These are phyloP conservation scores for Tolypocladium guangdongense DNA, from an alignment of 2,329 filamentous ascomycete species.

Conservation along the genomic window DNA sequence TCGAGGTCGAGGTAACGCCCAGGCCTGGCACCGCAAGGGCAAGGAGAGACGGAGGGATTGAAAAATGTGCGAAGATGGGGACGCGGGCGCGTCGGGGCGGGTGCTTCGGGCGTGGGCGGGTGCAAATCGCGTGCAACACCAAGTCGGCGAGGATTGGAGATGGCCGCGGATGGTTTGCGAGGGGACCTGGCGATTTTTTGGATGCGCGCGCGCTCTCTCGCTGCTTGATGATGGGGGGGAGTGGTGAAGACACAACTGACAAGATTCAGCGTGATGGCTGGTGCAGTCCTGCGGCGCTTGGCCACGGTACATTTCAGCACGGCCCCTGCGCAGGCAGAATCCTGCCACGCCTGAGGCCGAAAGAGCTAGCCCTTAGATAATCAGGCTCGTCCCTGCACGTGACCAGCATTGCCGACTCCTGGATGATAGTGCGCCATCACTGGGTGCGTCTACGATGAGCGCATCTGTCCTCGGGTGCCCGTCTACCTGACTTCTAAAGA, in stretches of 20 bases:
- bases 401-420: background rate
- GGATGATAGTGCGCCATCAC: background rate
- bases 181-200: conserved; percentile 49
- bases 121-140: conserved; percentile 44
- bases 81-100: conserved; percentile 29
- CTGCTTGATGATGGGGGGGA: conserved; percentile 39
- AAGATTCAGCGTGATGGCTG: conserved; percentile 39
- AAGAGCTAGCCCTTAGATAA: conserved; percentile 8
- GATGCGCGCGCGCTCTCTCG: conserved; percentile 43
- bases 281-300: conserved; percentile 27
- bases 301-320: conserved; percentile 35
- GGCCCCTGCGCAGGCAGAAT: conserved; percentile 18
- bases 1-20: conserved; percentile 4
- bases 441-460: background rate
- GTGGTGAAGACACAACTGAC: conserved; percentile 41
- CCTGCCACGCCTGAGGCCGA: conserved; percentile 13
- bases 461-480: background rate
- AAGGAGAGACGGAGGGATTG: conserved; percentile 9
- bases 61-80: conserved; percentile 33
- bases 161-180: conserved; percentile 48
- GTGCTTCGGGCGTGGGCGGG: conserved; percentile 30
- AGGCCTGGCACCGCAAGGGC: conserved; percentile 2
- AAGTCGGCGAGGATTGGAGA: conserved; percentile 41
- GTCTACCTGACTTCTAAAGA: background rate
- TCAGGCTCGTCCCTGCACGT: conserved; percentile 6